phyloP scores from a whole-genome alignment of 1,139 yeast genomes.

The Diutina siamensis region DNA sequence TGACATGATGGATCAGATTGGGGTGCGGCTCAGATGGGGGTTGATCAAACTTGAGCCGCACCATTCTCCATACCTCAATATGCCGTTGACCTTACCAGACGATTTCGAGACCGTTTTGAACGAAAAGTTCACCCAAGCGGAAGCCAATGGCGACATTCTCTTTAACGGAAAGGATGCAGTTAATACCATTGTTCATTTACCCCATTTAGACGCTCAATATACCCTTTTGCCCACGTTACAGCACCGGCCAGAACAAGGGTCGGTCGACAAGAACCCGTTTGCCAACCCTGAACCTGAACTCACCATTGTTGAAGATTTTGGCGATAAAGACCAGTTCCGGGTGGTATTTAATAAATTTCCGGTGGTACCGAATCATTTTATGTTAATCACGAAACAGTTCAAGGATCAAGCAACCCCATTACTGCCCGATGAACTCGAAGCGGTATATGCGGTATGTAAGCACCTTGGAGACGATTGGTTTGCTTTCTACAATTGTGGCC shows the following conservation, averaged over 20 bases:
- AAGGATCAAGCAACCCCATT: slow-evolving; percentile 64
- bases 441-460: slow-evolving; percentile 41
- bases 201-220: slow-evolving; percentile 15
- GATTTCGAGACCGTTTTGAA: slow-evolving; percentile 15
- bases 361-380: slow-evolving; percentile 64
- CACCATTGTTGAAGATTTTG: slow-evolving; percentile 42
- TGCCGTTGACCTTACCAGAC: background rate
- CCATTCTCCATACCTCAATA: too few relatives aligned
- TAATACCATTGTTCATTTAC: slow-evolving; percentile 7
- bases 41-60: too few relatives aligned
- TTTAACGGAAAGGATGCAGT: slow-evolving; percentile 18
- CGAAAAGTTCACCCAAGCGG: slow-evolving; percentile 20
- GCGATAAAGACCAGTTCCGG: slow-evolving; percentile 37
- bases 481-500: slow-evolving; percentile 85
- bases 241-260: slow-evolving; percentile 44
- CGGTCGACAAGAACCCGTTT: slow-evolving; percentile 53
- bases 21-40: slow-evolving; percentile 1
- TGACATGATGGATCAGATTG: background rate
- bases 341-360: slow-evolving; percentile 80
- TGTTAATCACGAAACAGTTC: slow-evolving; percentile 65
- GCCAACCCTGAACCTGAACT: slow-evolving; percentile 68
- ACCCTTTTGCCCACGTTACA: slow-evolving; percentile 32
- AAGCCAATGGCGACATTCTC: slow-evolving; percentile 14
- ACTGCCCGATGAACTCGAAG: slow-evolving; percentile 52
- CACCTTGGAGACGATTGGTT: slow-evolving; percentile 29